Base-by-base conservation (phyloP, 2,329 filamentous ascomycete species). In the Cephalotrichum gorgonifer region DNA sequence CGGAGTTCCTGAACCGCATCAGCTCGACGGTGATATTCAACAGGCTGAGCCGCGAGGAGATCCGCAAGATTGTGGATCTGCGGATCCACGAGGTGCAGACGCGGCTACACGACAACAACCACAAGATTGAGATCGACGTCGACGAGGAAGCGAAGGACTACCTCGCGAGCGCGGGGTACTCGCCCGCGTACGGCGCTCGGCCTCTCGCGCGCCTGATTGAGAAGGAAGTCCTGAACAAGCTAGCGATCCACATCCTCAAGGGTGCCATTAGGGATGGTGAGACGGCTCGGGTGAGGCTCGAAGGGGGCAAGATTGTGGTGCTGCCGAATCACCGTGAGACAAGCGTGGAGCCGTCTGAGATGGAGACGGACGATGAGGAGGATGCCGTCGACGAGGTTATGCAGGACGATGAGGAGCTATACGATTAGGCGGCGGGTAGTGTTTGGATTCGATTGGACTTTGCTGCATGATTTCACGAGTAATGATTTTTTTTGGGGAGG, bases 1-100 rank as follows among this genome's bases (percentile, higher is more conserved):
- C 93, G 28, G 93, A 98, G 62, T 98, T 98, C 76, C 81, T 98
- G 56, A 98, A 98, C 76, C 88, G 93, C 64, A 97, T 98, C 74
- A 91, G 81, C 69, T 93, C 86, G 53, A 88, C 84, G 49, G 90
- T 98, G 69, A 96, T 98, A 70, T 98, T 98, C 80, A 98, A 98
- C 75, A 86, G 93, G 44, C 85, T 98, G 50, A 91, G 87, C 3
- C 85, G 83, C 63, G 74, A 69, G 50, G 93, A 98, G 69, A 98
- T 98, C 60, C 85, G 93, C 61, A 88, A 81, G 71, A 97, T 98
- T 62, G 93, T 98, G 53, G 93, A 98, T 62, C 75, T 98, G 22
- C 85, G 93, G 42, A 76, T 98, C 30, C 52, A 54, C 3, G 93
- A 98, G 63, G 91, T 98, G 54, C 93, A 98, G 75, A 88, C 88